Percentiles rank a stretch among this genome's conserved stretches.
These are phyloP conservation scores for Ophiosphaerella herpotricha DNA, from an alignment of 2,329 filamentous ascomycete genomes.

Conservation along the genomic window DNA sequence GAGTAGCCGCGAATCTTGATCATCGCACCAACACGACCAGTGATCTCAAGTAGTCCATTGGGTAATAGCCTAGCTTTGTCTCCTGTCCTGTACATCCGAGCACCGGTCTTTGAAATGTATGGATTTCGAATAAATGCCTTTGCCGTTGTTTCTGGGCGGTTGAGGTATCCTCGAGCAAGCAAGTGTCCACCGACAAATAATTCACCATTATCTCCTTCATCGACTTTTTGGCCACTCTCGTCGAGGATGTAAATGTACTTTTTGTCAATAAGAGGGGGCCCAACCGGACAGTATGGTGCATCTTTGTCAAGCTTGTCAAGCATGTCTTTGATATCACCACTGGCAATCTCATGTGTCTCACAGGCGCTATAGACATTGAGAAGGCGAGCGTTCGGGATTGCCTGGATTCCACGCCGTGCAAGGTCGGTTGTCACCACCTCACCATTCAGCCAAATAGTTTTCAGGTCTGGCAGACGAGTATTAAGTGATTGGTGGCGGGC, in stretches of 20 bases:
- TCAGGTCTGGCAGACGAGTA: slow-evolving; percentile 66
- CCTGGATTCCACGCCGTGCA: slow-evolving; percentile 68
- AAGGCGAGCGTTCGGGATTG: slow-evolving; percentile 69
- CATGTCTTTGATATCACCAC: slow-evolving; percentile 73
- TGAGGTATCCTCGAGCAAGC: slow-evolving; percentile 77
- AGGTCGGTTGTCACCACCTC: slow-evolving; percentile 82
- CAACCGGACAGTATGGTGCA: slow-evolving; percentile 72
- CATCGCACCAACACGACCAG: slow-evolving; percentile 76
- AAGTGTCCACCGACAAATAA: slow-evolving; percentile 75
- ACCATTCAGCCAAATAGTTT: slow-evolving; percentile 78
- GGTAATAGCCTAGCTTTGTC: slow-evolving; percentile 70
- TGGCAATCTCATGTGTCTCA: slow-evolving; percentile 80
- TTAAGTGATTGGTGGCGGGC: slow-evolving; percentile 70
- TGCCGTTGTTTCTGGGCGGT: slow-evolving; percentile 76
- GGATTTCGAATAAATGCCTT: slow-evolving; percentile 71
- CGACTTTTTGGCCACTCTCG: slow-evolving; percentile 67
- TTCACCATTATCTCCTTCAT: slow-evolving; percentile 67
- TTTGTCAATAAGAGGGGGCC: slow-evolving; percentile 66
- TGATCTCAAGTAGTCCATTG: slow-evolving; percentile 73
- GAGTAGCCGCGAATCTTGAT: slow-evolving; percentile 82
- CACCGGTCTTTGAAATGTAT: slow-evolving; percentile 63
- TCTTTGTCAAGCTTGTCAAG: slow-evolving; percentile 61
- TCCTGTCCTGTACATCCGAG: slow-evolving; percentile 76
- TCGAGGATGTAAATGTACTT: slow-evolving; percentile 74
- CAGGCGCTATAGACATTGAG: slow-evolving; percentile 83